Percentiles rank a stretch among this genome's conserved stretches.
These are phyloP conservation scores for Arachnomyces sp. DNA, from an alignment of 2,329 filamentous ascomycete genomes.

Conservation along the genomic window DNA sequence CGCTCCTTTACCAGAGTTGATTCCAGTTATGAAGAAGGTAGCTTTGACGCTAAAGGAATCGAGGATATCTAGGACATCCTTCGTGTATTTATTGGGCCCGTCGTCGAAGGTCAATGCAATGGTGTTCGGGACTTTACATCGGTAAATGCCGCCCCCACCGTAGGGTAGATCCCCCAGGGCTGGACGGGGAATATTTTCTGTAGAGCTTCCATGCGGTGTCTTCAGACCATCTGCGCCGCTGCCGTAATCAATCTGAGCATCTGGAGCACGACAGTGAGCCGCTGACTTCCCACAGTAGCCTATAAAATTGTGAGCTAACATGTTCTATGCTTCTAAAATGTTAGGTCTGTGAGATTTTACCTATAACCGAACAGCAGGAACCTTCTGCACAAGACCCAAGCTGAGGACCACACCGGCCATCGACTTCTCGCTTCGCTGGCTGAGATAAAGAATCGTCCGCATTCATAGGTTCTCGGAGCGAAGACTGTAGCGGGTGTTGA, in stretches of 20 bases:
- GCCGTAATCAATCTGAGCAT: slow-evolving; percentile 33
- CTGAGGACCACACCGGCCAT: slow-evolving; percentile 28
- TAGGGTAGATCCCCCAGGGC: slow-evolving; percentile 31
- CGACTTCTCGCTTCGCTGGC: background rate
- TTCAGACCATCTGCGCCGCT: slow-evolving; percentile 29
- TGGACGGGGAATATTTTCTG: slow-evolving; percentile 27
- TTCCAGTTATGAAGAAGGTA: slow-evolving; percentile 58
- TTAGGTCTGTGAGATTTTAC: slow-evolving; percentile 17
- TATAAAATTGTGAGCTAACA: slow-evolving; percentile 12
- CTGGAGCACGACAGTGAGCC: slow-evolving; percentile 33
- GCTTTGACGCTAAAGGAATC: slow-evolving; percentile 54
- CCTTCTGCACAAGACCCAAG: slow-evolving; percentile 26
- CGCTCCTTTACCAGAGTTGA: slow-evolving; percentile 39
- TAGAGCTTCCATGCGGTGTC: slow-evolving; percentile 28
- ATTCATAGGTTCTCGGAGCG: background rate
- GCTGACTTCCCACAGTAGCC: slow-evolving; percentile 32
- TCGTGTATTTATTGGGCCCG: slow-evolving; percentile 56
- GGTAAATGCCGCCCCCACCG: slow-evolving; percentile 27
- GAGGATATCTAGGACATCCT: slow-evolving; percentile 55
- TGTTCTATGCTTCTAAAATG: background rate
- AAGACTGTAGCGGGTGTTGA: background rate
- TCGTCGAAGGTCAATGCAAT: slow-evolving; percentile 63
- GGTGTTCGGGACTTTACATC: slow-evolving; percentile 45
- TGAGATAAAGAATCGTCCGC: background rate
- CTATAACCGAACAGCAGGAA: slow-evolving; percentile 33